Conservation (phyloP, 768 basidiomycete genomes). For the Mycena sanguinolenta region DNA sequence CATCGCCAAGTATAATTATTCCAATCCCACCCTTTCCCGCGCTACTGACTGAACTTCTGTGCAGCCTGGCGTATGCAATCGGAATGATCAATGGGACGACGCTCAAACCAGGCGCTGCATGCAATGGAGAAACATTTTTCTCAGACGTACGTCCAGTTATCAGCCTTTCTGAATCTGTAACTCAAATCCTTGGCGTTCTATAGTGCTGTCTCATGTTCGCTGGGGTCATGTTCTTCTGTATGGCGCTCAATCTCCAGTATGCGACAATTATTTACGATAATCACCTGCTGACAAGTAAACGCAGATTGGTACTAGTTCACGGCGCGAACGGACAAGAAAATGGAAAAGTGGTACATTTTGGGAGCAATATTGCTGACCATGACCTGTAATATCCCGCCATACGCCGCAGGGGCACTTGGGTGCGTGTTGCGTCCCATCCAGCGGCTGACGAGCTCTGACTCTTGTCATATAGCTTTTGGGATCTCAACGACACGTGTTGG, state of each 20-base stretch:
- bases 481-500: constrained; percentile 17
- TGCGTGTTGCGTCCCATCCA: background rate
- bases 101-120: background rate
- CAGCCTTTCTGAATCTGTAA: background rate
- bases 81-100: background rate
- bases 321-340: constrained; percentile 22
- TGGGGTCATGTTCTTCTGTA: background rate
- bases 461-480: background rate
- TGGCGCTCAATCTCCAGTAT: constrained; percentile 25
- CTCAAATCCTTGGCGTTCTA: background rate
- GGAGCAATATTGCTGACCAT: background rate
- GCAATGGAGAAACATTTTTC: background rate
- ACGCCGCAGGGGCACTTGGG: constrained; percentile 21
- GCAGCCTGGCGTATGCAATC: background rate
- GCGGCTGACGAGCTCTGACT: background rate
- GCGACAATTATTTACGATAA: background rate
- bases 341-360: constrained; percentile 28
- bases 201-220: background rate
- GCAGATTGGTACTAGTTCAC: constrained; percentile 23
- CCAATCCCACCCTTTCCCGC: background rate
- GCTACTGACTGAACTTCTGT: background rate
- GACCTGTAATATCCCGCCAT: constrained; percentile 15
- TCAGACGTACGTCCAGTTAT: background rate
- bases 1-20: background rate
- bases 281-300: too few relatives aligned